A percentile compares a stretch with the other conserved stretches of the same genome.
Conservation (phyloP, 169 alveolate genomes). For the Condylostoma magnum region DNA sequence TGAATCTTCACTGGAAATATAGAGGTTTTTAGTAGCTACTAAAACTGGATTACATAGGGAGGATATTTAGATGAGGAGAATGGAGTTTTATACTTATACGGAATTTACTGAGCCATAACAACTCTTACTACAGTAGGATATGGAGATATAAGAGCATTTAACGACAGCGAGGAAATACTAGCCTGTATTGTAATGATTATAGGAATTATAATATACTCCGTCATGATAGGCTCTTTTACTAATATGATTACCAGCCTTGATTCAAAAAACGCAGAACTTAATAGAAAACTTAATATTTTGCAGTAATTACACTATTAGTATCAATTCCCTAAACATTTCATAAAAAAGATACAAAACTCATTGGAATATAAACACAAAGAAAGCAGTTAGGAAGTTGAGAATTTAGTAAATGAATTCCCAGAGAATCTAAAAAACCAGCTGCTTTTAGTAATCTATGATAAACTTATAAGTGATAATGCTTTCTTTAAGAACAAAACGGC, state of each 20-base stretch:
- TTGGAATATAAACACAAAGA: not conserved
- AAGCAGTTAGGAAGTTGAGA: not conserved
- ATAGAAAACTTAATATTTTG: not conserved
- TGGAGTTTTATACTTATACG: constrained; percentile 43
- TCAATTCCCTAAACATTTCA: not conserved
- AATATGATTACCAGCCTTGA: not conserved
- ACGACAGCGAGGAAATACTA: not conserved
- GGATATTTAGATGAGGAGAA: constrained; percentile 34
- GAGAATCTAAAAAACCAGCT: not conserved
- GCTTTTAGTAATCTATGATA: not conserved
- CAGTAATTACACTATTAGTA: not conserved
- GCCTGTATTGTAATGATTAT: not conserved
- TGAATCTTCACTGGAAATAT: not conserved
- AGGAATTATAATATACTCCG: not conserved
- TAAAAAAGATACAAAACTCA: not conserved
- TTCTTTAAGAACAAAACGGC: not conserved
- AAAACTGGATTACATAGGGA: no score
- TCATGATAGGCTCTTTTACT: not conserved
- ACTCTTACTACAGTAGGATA: constrained; percentile 65
- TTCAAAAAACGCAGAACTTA: not conserved
- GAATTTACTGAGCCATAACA: constrained; percentile 53
- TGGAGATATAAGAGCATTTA: constrained; percentile 50
- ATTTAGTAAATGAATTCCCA: not conserved
- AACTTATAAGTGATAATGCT: not conserved
- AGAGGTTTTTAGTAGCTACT: no score